phyloP scores from a whole-genome alignment of 2,329 filamentous ascomycete genomes.

The Cordyceps pruinosa region DNA sequence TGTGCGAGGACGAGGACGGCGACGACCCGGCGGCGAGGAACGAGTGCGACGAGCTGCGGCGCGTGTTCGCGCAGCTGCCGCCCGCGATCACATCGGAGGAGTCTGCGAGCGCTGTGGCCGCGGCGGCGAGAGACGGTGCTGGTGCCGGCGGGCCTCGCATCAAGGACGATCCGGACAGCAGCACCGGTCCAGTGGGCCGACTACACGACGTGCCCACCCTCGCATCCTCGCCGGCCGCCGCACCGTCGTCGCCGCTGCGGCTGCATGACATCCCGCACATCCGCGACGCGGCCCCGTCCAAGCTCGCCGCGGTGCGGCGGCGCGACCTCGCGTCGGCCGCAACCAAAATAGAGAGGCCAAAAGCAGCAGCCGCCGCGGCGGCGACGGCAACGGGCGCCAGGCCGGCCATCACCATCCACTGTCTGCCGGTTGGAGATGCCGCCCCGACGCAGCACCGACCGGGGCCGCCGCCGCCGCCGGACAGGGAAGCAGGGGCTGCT shows the following conservation, averaged over 20 bases:
- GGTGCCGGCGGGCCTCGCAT: neutral
- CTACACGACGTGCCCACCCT: neutral
- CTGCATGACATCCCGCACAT: neutral
- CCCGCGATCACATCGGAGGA: too few relatives aligned
- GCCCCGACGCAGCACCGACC: too few relatives aligned
- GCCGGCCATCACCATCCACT: neutral
- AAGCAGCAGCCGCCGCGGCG: neutral
- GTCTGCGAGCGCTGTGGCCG: neutral
- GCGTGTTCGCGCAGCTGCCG: constrained; percentile 23
- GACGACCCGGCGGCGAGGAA: constrained; percentile 37
- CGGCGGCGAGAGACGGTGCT: neutral
- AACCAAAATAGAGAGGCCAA: neutral
- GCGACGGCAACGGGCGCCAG: neutral
- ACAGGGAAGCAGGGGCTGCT: neutral
- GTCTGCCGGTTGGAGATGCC: neutral
- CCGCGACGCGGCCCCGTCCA: neutral
- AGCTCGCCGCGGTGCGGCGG: neutral
- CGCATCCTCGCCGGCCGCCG: neutral
- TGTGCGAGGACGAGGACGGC: constrained; percentile 61
- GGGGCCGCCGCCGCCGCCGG: neutral
- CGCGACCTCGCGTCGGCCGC: neutral
- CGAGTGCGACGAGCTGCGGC: constrained; percentile 60
- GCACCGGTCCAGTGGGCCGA: neutral
- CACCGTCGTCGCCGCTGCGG: neutral
- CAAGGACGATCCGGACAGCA: neutral